Evolutionary conservation across 2,329 filamentous ascomycete species (phyloP).

Genomic region (Colletotrichum siamense): DNA sequence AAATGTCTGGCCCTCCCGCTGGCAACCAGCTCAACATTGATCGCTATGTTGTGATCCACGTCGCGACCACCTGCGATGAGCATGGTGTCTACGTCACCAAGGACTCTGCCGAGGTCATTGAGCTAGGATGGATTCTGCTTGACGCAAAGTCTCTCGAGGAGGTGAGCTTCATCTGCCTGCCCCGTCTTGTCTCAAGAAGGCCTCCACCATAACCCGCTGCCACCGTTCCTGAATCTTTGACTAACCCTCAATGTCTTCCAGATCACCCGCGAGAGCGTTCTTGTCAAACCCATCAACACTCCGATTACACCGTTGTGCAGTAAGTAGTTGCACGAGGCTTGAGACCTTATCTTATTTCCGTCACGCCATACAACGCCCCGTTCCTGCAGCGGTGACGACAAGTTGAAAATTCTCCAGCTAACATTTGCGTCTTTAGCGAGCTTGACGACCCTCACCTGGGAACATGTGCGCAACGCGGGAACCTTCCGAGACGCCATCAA

Average conservation of each 20-base stretch:
- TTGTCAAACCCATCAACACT: constrained; percentile 98
- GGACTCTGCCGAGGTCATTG: constrained; percentile 98
- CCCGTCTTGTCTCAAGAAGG: background rate
- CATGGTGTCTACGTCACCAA: constrained; percentile 99
- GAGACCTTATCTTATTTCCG: constrained; percentile 8
- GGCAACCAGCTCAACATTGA: constrained; percentile 77
- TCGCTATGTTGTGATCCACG: constrained; percentile 97
- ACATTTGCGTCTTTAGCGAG: constrained; percentile 67
- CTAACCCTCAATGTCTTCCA: constrained; percentile 42
- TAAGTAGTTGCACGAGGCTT: constrained; percentile 61
- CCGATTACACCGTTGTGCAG: constrained; percentile 98
- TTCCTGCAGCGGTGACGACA: constrained; percentile 1
- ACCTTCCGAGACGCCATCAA: constrained; percentile 97
- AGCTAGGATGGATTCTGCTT: constrained; percentile 96
- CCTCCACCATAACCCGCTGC: constrained; percentile 11
- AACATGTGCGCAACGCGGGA: constrained; percentile 96
- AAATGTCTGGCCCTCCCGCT: constrained; percentile 51
- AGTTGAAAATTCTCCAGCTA: constrained; percentile 29
- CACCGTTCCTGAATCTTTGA: constrained; percentile 18
- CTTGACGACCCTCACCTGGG: constrained; percentile 97
- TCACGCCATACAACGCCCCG: constrained; percentile 11
- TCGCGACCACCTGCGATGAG: constrained; percentile 98
- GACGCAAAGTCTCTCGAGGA: constrained; percentile 92
- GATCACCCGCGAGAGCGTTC: constrained; percentile 93
- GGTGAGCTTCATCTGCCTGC: constrained; percentile 60